Base-by-base conservation (phyloP, 179 eudicot species). In the Sideroxylon spinosum region DNA sequence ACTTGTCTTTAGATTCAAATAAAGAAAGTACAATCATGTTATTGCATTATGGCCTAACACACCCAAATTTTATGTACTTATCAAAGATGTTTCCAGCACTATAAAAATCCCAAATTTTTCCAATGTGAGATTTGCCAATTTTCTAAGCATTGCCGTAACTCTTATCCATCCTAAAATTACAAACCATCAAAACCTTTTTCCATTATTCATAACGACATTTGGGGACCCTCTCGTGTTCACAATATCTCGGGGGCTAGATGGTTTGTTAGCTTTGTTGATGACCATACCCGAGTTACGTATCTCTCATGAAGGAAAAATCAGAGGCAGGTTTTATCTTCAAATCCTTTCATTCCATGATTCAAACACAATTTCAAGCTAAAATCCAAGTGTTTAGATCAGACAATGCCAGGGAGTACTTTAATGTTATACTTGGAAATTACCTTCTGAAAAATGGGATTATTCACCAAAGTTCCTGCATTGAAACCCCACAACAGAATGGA, bases 251-350 rank as follows among this genome's bases (percentile, higher is more conserved):
- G 78, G 17, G 23, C 53, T 26, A 7, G 66, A 2, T 37, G 77
- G 77, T 74, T 74, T 60, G 68, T 74, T 1, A 22, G 56, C 16
- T 74, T 74, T 29, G 44, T 59, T 74, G 57, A 75, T 65, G 69
- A 75, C 62, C 56, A 49, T n/a, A 61, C 78, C 1, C 4, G 68
- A 20, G 20, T 46, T 3, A 74, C 77, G 0, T 74, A 6, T 74
- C 28, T 56, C 74, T 71, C 12, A 17, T 48, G 26, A 71, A 71
- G n/a, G 74, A 71, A 71, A 71, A 71, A 71, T 71, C 74, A 48
- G 57, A 48, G 14, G 29, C 17, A 0, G 62, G 6, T 0, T 17
- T 8, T 22, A 23, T 63, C 1, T 57, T 57, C 6, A 2, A 14
- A 5, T 1, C 0, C 1, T 57, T 57, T 1, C 62, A 57, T 57